Conservation (phyloP, 1,284 basidiomycete genomes). For the Lentinus polychrous region DNA sequence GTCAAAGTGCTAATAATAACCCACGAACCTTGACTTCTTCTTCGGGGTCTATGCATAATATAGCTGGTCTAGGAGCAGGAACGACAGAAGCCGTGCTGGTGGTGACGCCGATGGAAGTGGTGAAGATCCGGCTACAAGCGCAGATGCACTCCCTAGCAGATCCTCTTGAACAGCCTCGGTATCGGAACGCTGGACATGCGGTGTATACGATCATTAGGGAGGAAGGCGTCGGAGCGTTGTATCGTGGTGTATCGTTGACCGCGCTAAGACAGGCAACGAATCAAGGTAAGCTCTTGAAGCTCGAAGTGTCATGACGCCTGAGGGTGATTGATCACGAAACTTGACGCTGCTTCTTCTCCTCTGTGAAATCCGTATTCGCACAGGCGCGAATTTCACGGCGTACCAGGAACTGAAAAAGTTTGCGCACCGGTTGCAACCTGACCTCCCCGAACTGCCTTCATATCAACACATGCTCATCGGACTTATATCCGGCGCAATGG, state of each 20-base stretch:
- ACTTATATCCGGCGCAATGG: constrained; percentile 94
- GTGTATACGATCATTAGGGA: constrained; percentile 94
- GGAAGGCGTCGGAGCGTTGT: constrained; percentile 83
- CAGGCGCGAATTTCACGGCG: constrained; percentile 95
- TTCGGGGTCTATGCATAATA: too few species aligned
- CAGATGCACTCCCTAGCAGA: constrained; percentile 98
- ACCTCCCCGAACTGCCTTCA: constrained; percentile 72
- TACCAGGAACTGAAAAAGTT: constrained; percentile 95
- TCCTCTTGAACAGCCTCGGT: constrained; percentile 89
- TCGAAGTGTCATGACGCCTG: too few species aligned
- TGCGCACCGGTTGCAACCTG: constrained; percentile 74
- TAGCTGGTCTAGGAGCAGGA: constrained; percentile 81
- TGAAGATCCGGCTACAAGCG: constrained; percentile 97
- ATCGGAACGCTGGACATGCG: constrained; percentile 95
- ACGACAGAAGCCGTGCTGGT: constrained; percentile 92
- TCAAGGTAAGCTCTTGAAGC: too few species aligned
- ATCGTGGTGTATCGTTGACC: constrained; percentile 90
- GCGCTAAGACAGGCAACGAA: constrained; percentile 97
- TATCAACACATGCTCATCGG: constrained; percentile 95
- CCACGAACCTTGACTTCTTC: too few species aligned
- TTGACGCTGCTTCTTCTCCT: constrained; percentile 3
- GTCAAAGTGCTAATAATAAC: too few species aligned
- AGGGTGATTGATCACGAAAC: too few species aligned
- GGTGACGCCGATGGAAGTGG: constrained; percentile 98
- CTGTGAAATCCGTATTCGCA: constrained; percentile 8